Evolutionary conservation across 2,329 filamentous ascomycete species (phyloP).

Genomic region (Xylariaceae sp.): DNA sequence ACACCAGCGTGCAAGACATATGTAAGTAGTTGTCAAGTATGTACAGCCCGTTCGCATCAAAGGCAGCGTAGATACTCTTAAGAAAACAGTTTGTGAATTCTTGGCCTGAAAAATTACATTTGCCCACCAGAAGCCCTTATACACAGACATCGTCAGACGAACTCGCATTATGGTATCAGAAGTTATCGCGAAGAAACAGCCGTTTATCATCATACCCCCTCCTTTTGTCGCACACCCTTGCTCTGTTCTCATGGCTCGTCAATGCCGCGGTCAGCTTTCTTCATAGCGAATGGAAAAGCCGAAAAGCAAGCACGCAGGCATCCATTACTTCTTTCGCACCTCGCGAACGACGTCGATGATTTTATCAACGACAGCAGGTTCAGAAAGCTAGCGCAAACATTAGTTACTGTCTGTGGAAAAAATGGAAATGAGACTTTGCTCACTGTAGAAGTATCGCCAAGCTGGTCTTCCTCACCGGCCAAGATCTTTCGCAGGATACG

Average conservation of each 20-base stretch:
- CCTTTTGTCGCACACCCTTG: too few species aligned
- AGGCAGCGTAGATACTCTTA: too few species aligned
- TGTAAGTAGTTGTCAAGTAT: too few species aligned
- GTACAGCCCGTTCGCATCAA: too few species aligned
- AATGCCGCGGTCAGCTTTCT: too few species aligned
- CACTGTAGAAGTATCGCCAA: constrained; percentile 90
- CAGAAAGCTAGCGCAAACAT: constrained; percentile 61
- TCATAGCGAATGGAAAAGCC: too few species aligned
- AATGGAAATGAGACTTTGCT: constrained; percentile 31
- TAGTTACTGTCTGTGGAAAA: not conserved
- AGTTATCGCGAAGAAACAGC: constrained; percentile 3
- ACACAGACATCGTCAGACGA: not conserved
- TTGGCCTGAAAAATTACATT: too few species aligned
- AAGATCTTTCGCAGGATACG: constrained; percentile 96
- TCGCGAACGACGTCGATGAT: constrained; percentile 81
- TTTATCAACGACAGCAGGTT: constrained; percentile 82
- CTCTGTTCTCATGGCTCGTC: too few species aligned
- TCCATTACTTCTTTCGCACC: constrained; percentile 46
- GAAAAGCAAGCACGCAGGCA: too few species aligned
- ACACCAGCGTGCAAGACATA: too few species aligned
- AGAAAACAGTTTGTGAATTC: too few species aligned
- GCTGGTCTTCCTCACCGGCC: constrained; percentile 92
- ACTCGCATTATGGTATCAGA: constrained; percentile 17
- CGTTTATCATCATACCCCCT: not conserved
- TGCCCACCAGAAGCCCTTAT: constrained; percentile 10